Evolutionary conservation across 805 yeast species (phyloP).

Genomic region (Candida multigemmis): DNA sequence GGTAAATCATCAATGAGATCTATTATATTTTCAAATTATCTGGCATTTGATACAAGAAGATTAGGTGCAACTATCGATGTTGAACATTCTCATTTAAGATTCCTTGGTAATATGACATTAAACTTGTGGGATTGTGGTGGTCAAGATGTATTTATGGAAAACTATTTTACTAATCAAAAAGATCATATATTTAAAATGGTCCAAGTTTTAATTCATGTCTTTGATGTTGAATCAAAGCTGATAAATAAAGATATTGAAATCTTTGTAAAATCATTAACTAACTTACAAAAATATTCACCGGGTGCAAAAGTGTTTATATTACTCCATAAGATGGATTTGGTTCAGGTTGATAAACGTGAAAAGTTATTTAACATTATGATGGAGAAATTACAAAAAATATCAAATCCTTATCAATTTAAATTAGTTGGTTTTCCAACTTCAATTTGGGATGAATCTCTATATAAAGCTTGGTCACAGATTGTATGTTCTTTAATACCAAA

Average conservation of each 20-base stretch:
- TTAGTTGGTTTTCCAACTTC: slow-evolving; percentile 88
- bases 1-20: slow-evolving; percentile 98
- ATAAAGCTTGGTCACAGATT: slow-evolving; percentile 95
- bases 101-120: slow-evolving; percentile 89
- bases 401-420: slow-evolving; percentile 55
- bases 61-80: slow-evolving; percentile 97
- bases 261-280: slow-evolving; percentile 73
- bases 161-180: slow-evolving; percentile 78
- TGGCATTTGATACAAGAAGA: slow-evolving; percentile 93
- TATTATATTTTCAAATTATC: slow-evolving; percentile 88
- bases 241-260: slow-evolving; percentile 90
- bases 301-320: slow-evolving; percentile 86
- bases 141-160: slow-evolving; percentile 94
- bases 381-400: slow-evolving; percentile 67
- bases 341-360: slow-evolving; percentile 75
- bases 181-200: slow-evolving; percentile 94
- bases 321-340: slow-evolving; percentile 93
- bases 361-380: slow-evolving; percentile 80
- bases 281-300: slow-evolving; percentile 77
- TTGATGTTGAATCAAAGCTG: slow-evolving; percentile 90
- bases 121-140: slow-evolving; percentile 99
- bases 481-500: slow-evolving; percentile 94
- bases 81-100: slow-evolving; percentile 91
- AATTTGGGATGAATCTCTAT: slow-evolving; percentile 93
- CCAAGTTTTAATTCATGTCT: slow-evolving; percentile 91